These are phyloP conservation scores for Brachypodium distachyon DNA, from an alignment of 202 grass and related monocot species.

Conservation along the genomic window DNA sequence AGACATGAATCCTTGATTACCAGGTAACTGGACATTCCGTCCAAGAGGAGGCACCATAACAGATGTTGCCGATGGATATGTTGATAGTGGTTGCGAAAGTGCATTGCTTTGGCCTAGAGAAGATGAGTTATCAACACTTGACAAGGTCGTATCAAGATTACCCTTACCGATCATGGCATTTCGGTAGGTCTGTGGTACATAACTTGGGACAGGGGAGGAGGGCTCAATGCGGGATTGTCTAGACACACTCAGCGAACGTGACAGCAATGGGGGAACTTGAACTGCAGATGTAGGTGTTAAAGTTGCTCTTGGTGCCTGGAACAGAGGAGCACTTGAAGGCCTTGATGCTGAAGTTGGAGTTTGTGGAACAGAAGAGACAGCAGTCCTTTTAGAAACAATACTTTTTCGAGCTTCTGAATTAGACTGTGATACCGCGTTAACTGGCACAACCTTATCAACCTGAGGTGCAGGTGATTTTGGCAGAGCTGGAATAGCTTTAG, in stretches of 20 bases:
- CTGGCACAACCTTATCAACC: conserved; percentile 13
- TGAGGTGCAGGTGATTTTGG: conserved; percentile 28
- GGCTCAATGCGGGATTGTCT: conserved; percentile 24
- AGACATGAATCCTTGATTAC: conserved; percentile 48
- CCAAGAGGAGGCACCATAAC: conserved; percentile 17
- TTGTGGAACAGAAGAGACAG: conserved; percentile 1
- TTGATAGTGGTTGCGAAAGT: conserved; percentile 24
- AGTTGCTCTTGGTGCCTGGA: conserved; percentile 42
- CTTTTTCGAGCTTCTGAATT: conserved; percentile 22
- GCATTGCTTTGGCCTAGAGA: conserved; percentile 33
- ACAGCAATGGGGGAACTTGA: conserved; percentile 38
- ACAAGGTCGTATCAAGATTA: conserved; percentile 14
- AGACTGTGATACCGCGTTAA: conserved; percentile 7
- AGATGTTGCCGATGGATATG: conserved; percentile 27
- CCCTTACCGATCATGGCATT: conserved; percentile 58
- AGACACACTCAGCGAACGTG: conserved; percentile 26
- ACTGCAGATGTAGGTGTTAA: conserved; percentile 17
- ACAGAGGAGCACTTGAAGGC: conserved; percentile 50
- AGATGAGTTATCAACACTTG: conserved; percentile 35
- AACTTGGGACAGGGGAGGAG: conserved; percentile 31
- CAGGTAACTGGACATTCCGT: conserved; percentile 23
- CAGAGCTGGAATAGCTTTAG: conserved; percentile 16
- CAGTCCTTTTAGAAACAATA: conserved; percentile 5
- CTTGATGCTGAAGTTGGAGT: conserved; percentile 29
- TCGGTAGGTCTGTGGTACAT: conserved; percentile 61